Percentiles rank a stretch among this genome's conserved stretches.
Conservation (phyloP, 2,329 filamentous ascomycete species). For the Chalara sp. region DNA sequence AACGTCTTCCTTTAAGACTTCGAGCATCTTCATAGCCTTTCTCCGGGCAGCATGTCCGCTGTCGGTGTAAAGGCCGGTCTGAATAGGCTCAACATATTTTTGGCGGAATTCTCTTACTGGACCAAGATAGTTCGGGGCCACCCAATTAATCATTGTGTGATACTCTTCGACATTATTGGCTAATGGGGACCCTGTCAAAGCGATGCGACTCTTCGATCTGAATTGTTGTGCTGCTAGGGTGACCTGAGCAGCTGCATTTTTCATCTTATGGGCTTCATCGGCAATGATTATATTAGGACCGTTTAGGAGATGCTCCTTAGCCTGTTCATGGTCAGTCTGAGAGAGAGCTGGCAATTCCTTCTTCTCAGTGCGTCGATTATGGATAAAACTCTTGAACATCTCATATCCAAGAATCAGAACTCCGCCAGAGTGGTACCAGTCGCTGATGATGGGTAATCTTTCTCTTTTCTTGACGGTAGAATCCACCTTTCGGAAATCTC, state of each 20-base stretch:
- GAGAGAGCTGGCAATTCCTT: slow-evolving; percentile 22
- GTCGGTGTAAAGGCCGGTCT: slow-evolving; percentile 61
- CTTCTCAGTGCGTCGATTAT: slow-evolving; percentile 26
- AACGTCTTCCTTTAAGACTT: slow-evolving; percentile 64
- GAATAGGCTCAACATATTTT: slow-evolving; percentile 68
- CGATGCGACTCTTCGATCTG: slow-evolving; percentile 64
- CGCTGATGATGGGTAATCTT: slow-evolving; percentile 39
- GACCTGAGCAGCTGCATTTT: slow-evolving; percentile 52
- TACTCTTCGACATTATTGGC: slow-evolving; percentile 82
- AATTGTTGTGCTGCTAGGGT: slow-evolving; percentile 51
- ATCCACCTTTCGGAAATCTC: slow-evolving; percentile 49
- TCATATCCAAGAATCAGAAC: slow-evolving; percentile 71
- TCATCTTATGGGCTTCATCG: slow-evolving; percentile 79
- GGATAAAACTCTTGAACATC: slow-evolving; percentile 49
- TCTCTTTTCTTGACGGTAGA: slow-evolving; percentile 27
- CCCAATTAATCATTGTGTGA: slow-evolving; percentile 82
- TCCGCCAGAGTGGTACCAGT: slow-evolving; percentile 62
- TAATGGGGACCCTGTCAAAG: slow-evolving; percentile 79
- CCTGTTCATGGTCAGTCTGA: slow-evolving; percentile 29
- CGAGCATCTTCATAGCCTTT: slow-evolving; percentile 57
- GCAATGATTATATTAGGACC: slow-evolving; percentile 68
- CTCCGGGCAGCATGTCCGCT: slow-evolving; percentile 50
- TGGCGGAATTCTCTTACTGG: slow-evolving; percentile 58
- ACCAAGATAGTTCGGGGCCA: slow-evolving; percentile 73
- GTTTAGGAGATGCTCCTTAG: slow-evolving; percentile 45